Evolutionary conservation across 352 stramenopile genomes (phyloP), one percentile per base, ranked within the genome.

Genomic region (Phytophthora sojae): DNA sequence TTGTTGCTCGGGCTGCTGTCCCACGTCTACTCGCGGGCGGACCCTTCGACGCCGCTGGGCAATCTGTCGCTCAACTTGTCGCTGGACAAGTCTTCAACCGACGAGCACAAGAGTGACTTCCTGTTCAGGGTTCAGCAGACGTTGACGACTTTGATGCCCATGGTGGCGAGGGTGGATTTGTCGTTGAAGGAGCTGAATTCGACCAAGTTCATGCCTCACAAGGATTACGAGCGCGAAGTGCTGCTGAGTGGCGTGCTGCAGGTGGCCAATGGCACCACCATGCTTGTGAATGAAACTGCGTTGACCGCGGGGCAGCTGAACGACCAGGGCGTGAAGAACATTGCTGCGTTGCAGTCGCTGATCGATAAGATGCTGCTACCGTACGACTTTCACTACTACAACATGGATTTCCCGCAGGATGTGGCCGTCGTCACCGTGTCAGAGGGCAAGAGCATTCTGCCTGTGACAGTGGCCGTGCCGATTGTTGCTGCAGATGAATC

Each of bases 381-480:
- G 12, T 96, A 96, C 62, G 89, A 96, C 50, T 96, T 96, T 47
- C 82, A 92, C 56, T 96, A 83, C 57, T 96, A 93, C 76, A 88
- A 79, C 51, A 93, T 93, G 80, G 86, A 94, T 53, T 96, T 96
- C 53, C 85, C 88, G 0, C 86, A 93, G 57, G 86, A 96, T 30
- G 81, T 92, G 57, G 73, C 81, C 0, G 60, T 94, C 29, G 57
- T 96, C 26, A 90, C 77, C 1, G 39, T 96, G 30, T 96, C 89
- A 0, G 81, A 91, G 30, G 77, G 79, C 32, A 96, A 94, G 64
- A 93, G 81, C 55, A 86, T 94, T 37, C 61, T 94, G 15, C 86
- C 88, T 0, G 81, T 92, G 21, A 86, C 79, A n/a, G 82, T 89
- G 11, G 71, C 72, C 3, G 64, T 93, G 2, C 77, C 83, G 59